Base-by-base conservation (phyloP, 495 filamentous ascomycete genomes). In the Neurospora sp. region DNA sequence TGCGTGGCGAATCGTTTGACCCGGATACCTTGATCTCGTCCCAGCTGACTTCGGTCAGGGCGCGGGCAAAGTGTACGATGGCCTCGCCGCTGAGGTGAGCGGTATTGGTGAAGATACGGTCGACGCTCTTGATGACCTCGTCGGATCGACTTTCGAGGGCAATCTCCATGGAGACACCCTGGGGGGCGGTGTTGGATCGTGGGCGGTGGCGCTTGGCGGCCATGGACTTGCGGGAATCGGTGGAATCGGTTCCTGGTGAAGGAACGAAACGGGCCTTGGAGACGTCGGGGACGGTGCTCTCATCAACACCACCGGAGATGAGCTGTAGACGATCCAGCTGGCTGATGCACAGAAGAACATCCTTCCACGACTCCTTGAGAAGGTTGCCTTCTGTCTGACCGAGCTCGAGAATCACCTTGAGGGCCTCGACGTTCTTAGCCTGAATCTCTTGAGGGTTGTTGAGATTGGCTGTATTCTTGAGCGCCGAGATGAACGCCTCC, bases 21-120 rank as follows among this genome's bases (percentile, higher is more conserved):
- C 96, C 96, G 0, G 95, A 98, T 10, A 93, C 96, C 78, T 94
- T 93, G 76, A 99, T 99, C 79, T 99, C 96, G 77, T 98, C 94
- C 96, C 96, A 98, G 82, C 96, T 98, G 61, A 99, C 94, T 76
- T 97, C 94, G 61, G 92, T 97, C 73, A 99, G 82, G 1, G 96
- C 96, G 59, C 91, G 89, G 39, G 97, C 94, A 81, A 98, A 99
- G 80, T 97, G 90, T n/a, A 99, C 93, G 75, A 99, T 99, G 12
- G 96, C 96, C 72, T 97, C 93, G 72, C 94, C 93, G 37, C 91
- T 94, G 5, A 99, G 87, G 76, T 95, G 96, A 40, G 93, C 94
- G 0, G 96, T 98, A 76, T 93, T 97, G 46, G 93, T 97, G 78
- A 98, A 99, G 71, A 99, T 97, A 42, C 93, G 87, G 81, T 99